Evolutionary conservation across 352 stramenopile genomes (phyloP), one percentile per base, ranked within the genome.

Genomic region (Pythium rishiriense): DNA sequence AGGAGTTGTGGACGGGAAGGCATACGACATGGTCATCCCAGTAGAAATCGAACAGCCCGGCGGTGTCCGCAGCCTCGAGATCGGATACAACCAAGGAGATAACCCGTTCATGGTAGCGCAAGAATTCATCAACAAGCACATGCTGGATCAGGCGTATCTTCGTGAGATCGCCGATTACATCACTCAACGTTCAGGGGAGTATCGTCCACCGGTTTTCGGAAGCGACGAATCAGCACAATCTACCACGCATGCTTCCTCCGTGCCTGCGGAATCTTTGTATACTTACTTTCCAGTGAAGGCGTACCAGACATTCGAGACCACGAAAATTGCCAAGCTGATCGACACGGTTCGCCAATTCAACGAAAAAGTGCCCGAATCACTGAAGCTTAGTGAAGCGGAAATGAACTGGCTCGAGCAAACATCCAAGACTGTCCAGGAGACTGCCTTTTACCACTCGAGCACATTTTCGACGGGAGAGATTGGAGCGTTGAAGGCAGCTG

Each of bases 71-170:
- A 98, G 93, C 50, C 81, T 99, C n/a, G 78, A 98, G 68, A 98
- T 99, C 66, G 97, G 96, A 17, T 99, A 98, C 83, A 99, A 99
- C 66, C 97, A 97, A 75, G 96, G 94, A 9, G 93, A 99, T 58
- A 99, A 98, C 78, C 95, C 96, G 31, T 99, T 98, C 74, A 87
- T 96, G 8, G 90, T 96, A 10, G 96, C 97, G 5, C 96, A 99
- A 73, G 73, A 85, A 31, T 99, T 99, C 71, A 98, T 99, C 72
- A 91, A 98, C 81, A 94, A 96, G 70, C 83, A 99, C 78, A 86
- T 96, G 74, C 76, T 99, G 11, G 88, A 97, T 39, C 93, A 99
- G 68, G 72, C 81, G 50, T 97, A 99, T 73, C 75, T 98, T 43
- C 74, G 77, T 19, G 78, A 94, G 73, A 98, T 99, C 69, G 96